Conservation (phyloP, 495 filamentous ascomycete species). For the Clohesyomyces aquaticus region DNA sequence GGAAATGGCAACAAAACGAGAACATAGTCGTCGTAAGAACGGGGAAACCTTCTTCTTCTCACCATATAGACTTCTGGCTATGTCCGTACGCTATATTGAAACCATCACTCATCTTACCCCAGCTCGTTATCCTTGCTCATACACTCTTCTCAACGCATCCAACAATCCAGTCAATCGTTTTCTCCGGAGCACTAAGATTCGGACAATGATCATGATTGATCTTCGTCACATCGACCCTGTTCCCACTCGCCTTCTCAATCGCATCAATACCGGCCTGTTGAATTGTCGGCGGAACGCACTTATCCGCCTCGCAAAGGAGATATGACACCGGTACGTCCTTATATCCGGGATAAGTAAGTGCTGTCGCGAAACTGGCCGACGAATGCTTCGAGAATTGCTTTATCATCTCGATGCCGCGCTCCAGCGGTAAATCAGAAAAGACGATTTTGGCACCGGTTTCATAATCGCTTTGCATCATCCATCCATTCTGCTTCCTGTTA, state of each 20-base stretch:
- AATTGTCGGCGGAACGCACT: slow-evolving; percentile 1
- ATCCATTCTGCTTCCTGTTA: slow-evolving; percentile 12
- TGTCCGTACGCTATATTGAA: too few relatives aligned
- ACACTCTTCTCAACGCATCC: slow-evolving; percentile 2
- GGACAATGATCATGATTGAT: slow-evolving; percentile 30
- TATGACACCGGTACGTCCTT: slow-evolving; percentile 39
- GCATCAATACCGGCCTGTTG: slow-evolving; percentile 30
- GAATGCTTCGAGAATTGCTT: slow-evolving; percentile 24
- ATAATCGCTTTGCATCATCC: slow-evolving; percentile 3
- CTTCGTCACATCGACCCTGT: slow-evolving; percentile 35
- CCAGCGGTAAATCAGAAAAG: slow-evolving; percentile 1
- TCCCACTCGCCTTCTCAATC: slow-evolving; percentile 33
- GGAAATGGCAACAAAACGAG: too few relatives aligned
- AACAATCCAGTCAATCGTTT: slow-evolving; percentile 26
- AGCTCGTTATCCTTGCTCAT: too few relatives aligned
- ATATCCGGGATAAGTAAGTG: slow-evolving; percentile 31
- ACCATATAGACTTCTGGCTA: too few relatives aligned
- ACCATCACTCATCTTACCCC: neutral
- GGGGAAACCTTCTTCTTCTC: too few relatives aligned
- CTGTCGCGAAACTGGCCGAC: slow-evolving; percentile 10
- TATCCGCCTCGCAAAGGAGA: slow-evolving; percentile 31
- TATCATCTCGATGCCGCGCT: slow-evolving; percentile 11
- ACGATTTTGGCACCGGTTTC: neutral
- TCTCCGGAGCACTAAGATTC: slow-evolving; percentile 8
- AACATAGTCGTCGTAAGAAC: too few relatives aligned